A percentile compares a stretch with the other conserved stretches of the same genome.
phyloP scores from a whole-genome alignment of 2,329 filamentous ascomycete genomes.

The Beauveria sp. region DNA sequence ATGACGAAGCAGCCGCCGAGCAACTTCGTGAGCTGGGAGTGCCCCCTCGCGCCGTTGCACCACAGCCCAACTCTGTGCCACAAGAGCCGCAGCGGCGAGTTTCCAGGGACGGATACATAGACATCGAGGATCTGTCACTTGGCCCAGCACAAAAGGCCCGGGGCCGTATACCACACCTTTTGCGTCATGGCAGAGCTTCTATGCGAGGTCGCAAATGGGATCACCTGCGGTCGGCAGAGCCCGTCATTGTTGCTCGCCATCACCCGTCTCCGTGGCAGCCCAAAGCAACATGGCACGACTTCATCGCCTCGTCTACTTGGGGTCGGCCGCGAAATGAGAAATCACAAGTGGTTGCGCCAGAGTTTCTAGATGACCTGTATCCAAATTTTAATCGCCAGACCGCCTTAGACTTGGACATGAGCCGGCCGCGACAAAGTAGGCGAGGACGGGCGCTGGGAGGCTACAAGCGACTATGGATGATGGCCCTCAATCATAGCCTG shows the following conservation, averaged over 20 bases:
- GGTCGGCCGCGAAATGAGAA: slow-evolving; percentile 39
- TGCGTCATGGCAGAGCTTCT: slow-evolving; percentile 39
- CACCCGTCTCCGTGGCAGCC: slow-evolving; percentile 32
- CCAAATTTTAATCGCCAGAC: slow-evolving; percentile 37
- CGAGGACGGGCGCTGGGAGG: slow-evolving; percentile 25
- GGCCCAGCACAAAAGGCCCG: slow-evolving; percentile 26
- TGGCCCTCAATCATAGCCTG: slow-evolving; percentile 71
- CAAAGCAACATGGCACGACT: slow-evolving; percentile 42
- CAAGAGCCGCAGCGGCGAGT: slow-evolving; percentile 32
- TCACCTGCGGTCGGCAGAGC: slow-evolving; percentile 49
- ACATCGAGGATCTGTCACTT: slow-evolving; percentile 30
- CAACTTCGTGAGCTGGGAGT: slow-evolving; percentile 31
- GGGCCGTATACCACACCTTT: slow-evolving; percentile 36
- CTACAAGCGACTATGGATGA: slow-evolving; percentile 55
- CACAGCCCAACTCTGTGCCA: slow-evolving; percentile 36
- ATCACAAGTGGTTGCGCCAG: slow-evolving; percentile 39
- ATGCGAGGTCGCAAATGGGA: slow-evolving; percentile 48
- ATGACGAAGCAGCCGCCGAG: slow-evolving; percentile 29
- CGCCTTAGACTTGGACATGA: slow-evolving; percentile 24
- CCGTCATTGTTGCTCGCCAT: slow-evolving; percentile 48
- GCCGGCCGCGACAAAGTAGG: slow-evolving; percentile 20
- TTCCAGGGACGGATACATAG: slow-evolving; percentile 41
- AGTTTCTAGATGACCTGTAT: slow-evolving; percentile 37
- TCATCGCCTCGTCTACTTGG: slow-evolving; percentile 46
- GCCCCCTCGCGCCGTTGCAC: slow-evolving; percentile 29